Evolutionary conservation across 371 early-diverging fungal species (phyloP), one percentile per base, ranked within the genome.

Genomic region (Lichtheimia hyalospora): DNA sequence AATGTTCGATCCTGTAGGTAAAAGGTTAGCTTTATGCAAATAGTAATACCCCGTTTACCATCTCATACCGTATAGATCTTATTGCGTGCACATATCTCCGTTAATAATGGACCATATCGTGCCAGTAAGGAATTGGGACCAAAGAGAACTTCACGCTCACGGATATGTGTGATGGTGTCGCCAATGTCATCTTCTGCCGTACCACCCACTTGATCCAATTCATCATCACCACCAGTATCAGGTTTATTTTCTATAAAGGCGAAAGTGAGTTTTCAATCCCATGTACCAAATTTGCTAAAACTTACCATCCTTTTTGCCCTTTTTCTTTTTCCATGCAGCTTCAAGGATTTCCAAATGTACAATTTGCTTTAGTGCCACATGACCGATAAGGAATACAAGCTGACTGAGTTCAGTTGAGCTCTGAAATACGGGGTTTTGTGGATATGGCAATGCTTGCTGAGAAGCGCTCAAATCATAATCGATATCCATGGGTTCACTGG

Each of bases 131-230:
- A 90, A 27, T 81, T 66, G 40, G 75, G 72, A 10, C 93, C 92
- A 71, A 85, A 92, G 39, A 98, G 74, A 5, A 98, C 80, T 72
- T 96, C 97, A 49, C 87, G 81, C 71, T 98, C 98, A 13, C 98
- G 88, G 34, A 98, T 88, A 49, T 83, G 81, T 0, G 82, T 74
- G 46, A 97, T 83, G 2, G 88, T 85, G 54, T 98, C 98, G 42
- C 91, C 87, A 68, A 97, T 92, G 63, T 97, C 97, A 68, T 98
- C 98, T 68, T 98, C 97, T 2, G 89, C 88, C 0, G 93, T 86
- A 7, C 97, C 98, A 15, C 86, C 91, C 0, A 96, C 93, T 64
- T 94, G 92, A 15, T 96, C 96, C 42, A 95, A 66, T 64, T 95
- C 95, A 58, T 92, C 92, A 14, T 88, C 89, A 64, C 27, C 43